Conservation (phyloP, 306 rosid species). For the Sesbania bispinosa region DNA sequence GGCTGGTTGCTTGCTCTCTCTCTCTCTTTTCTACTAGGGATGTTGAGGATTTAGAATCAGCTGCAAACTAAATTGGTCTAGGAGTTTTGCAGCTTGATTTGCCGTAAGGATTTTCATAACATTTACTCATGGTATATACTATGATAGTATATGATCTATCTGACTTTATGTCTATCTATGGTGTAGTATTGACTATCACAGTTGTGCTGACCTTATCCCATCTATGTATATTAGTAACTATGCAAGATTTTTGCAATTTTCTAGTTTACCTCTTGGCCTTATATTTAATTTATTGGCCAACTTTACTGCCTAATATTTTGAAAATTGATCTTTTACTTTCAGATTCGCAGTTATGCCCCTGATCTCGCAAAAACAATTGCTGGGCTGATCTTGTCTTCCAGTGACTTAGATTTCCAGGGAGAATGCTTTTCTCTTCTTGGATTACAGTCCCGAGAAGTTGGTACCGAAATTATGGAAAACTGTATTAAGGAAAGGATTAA, state of each 20-base stretch:
- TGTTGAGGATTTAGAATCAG: neutral
- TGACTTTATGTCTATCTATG: neutral
- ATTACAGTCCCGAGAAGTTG: constrained; percentile 54
- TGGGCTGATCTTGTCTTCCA: constrained; percentile 72
- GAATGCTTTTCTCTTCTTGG: constrained; percentile 87
- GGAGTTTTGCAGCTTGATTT: neutral
- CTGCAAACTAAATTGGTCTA: neutral
- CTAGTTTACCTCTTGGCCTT: neutral
- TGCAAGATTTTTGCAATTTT: neutral
- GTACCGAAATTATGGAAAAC: constrained; percentile 50
- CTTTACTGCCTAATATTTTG: neutral
- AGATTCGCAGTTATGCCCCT: constrained; percentile 74
- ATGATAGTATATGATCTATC: neutral
- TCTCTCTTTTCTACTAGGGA: neutral
- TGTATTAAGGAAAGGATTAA: constrained; percentile 57
- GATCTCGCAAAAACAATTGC: constrained; percentile 84
- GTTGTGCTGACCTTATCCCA: neutral
- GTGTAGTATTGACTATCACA: neutral
- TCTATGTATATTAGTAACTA: neutral
- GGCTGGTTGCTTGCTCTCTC: neutral
- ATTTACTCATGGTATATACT: neutral
- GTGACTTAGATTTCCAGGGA: constrained; percentile 59
- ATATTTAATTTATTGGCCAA: neutral
- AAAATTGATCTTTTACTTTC: constrained; percentile 28
- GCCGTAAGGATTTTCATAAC: neutral